phyloP scores from a whole-genome alignment of 2,329 filamentous ascomycete genomes.

The Alternaria brassicicola region DNA sequence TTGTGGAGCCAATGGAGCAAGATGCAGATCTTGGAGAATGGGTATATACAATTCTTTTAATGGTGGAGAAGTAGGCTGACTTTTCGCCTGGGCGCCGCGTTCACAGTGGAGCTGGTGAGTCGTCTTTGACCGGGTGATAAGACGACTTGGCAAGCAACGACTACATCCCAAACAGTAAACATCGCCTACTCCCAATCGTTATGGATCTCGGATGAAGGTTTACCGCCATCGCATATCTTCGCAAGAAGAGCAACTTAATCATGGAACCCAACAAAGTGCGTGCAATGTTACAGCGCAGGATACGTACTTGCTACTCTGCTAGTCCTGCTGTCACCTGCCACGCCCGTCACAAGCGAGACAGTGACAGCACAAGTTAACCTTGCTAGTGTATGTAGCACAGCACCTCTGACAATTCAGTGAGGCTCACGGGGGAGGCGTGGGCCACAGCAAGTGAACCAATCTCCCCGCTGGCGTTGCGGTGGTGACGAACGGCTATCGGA shows the following conservation, averaged over 20 bases:
- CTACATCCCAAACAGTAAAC: background rate
- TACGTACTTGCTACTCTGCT: conserved; percentile 6
- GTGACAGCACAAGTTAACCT: conserved; percentile 6
- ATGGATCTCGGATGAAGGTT: background rate
- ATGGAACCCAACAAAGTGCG: conserved; percentile 5
- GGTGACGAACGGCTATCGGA: conserved; percentile 19
- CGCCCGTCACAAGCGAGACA: conserved; percentile 18
- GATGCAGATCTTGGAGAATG: background rate
- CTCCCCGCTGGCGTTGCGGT: conserved; percentile 17
- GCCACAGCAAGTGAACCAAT: conserved; percentile 14
- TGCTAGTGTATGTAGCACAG: conserved; percentile 1
- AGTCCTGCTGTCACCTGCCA: conserved; percentile 25
- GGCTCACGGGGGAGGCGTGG: conserved; percentile 8
- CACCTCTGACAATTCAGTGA: conserved; percentile 1
- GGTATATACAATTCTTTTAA: background rate
- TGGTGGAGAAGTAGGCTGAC: background rate
- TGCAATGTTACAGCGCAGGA: conserved; percentile 11
- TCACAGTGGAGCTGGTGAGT: conserved; percentile 3
- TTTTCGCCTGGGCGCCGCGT: background rate
- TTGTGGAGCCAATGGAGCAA: background rate
- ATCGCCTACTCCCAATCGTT: background rate
- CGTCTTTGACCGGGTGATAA: background rate
- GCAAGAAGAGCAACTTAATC: background rate
- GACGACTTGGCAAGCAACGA: background rate
- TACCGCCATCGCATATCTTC: conserved; percentile 10